Conservation (phyloP, 495 filamentous ascomycete genomes). For the Penicillium paxilli region DNA sequence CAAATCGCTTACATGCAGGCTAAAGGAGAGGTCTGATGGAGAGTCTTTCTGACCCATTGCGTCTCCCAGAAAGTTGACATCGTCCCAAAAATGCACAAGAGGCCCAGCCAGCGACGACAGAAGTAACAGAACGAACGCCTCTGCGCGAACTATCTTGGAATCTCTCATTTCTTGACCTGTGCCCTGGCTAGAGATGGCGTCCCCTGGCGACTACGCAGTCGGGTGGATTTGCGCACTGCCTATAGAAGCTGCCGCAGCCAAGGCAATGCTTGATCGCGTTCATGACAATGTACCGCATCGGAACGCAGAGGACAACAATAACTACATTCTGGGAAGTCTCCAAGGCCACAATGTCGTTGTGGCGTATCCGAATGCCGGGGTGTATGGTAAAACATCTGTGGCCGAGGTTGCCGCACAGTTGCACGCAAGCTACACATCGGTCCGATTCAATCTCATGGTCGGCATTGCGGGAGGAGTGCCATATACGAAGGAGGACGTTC, state of each 20-base stretch:
- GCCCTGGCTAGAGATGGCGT: constrained; percentile 13
- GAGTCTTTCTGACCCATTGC: background rate
- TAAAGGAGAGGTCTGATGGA: background rate
- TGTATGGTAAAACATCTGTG: constrained; percentile 28
- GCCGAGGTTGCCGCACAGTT: constrained; percentile 32
- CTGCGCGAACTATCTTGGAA: constrained; percentile 5
- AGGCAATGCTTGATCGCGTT: constrained; percentile 28
- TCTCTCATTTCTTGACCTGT: constrained; percentile 11
- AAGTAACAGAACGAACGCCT: constrained; percentile 3
- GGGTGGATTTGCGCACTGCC: constrained; percentile 33
- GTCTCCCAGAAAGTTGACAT: no score
- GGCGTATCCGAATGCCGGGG: constrained; percentile 23
- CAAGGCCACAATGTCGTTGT: constrained; percentile 42
- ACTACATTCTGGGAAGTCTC: constrained; percentile 24
- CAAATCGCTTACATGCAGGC: background rate
- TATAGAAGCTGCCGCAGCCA: constrained; percentile 30
- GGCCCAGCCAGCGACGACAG: no score
- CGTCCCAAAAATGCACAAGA: no score
- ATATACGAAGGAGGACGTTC: constrained; percentile 27
- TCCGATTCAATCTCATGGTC: constrained; percentile 40
- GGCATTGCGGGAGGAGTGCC: constrained; percentile 45
- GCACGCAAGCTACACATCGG: constrained; percentile 29
- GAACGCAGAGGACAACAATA: constrained; percentile 19
- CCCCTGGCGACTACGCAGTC: constrained; percentile 27
- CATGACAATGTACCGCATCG: constrained; percentile 24